Conservation (phyloP, 371 early-diverging fungal genomes). For the Haplosporangium sp. region DNA sequence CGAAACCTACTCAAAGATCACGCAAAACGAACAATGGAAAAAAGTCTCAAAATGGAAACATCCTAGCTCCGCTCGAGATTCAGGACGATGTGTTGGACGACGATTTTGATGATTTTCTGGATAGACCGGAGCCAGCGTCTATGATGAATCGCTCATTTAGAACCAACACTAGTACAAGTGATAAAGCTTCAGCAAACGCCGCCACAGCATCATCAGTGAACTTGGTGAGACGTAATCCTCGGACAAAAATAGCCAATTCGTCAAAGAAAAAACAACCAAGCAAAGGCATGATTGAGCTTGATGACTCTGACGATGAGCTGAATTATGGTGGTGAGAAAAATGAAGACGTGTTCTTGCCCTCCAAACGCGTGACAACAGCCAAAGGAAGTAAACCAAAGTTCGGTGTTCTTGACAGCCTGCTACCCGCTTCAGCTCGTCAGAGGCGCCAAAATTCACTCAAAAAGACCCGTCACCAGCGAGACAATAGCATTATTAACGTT, state of each 20-base stretch:
- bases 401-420: slow-evolving; percentile 19
- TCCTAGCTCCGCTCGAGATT: not conserved
- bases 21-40: not conserved
- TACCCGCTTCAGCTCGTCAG: slow-evolving; percentile 22
- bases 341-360: not conserved
- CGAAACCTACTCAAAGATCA: not conserved
- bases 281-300: slow-evolving; percentile 21
- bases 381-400: slow-evolving; percentile 17
- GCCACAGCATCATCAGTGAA: not conserved
- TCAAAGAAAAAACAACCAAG: slow-evolving; percentile 9
- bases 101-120: slow-evolving; percentile 42
- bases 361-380: not conserved
- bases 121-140: slow-evolving; percentile 40
- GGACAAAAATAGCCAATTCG: not conserved
- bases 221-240: slow-evolving; percentile 8
- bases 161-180: slow-evolving; percentile 3
- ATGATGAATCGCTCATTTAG: slow-evolving; percentile 39
- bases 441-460: slow-evolving; percentile 10
- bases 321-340: not conserved
- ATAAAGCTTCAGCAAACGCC: not conserved
- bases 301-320: slow-evolving; percentile 34
- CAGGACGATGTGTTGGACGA: slow-evolving; percentile 13
- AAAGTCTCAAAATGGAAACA: not conserved
- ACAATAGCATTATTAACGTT: not conserved
- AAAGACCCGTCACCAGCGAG: slow-evolving; percentile 1